These are phyloP conservation scores for Helicocarpus griseus DNA, from an alignment of 2,329 filamentous ascomycete species.

Conservation along the genomic window DNA sequence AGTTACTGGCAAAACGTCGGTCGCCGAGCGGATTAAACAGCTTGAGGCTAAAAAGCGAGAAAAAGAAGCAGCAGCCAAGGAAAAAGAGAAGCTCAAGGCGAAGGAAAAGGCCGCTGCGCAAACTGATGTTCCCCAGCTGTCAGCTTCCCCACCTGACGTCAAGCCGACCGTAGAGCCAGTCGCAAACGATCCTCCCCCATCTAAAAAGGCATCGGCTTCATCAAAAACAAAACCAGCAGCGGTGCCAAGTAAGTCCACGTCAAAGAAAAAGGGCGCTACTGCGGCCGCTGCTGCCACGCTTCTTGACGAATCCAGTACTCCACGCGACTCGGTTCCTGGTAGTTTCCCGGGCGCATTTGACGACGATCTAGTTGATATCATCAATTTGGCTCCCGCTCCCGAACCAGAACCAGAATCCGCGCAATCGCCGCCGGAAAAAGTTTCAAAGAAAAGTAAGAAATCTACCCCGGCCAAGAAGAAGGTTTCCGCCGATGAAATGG, in stretches of 20 bases:
- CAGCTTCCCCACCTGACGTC: constrained; percentile 18
- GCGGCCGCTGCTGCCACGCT: constrained; percentile 13
- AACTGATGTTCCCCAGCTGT: constrained; percentile 20
- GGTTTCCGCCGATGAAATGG: constrained; percentile 35
- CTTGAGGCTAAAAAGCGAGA: constrained; percentile 35
- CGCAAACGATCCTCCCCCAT: constrained; percentile 10
- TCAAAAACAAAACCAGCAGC: constrained; percentile 23
- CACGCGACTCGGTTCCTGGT: constrained; percentile 40
- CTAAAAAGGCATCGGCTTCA: constrained; percentile 20
- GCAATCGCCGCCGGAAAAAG: constrained; percentile 21
- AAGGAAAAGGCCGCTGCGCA: constrained; percentile 22
- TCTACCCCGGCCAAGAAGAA: constrained; percentile 16
- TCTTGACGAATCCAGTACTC: constrained; percentile 21
- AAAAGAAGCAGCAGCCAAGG: constrained; percentile 28
- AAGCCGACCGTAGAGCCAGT: constrained; percentile 6
- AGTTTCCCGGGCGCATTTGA: constrained; percentile 45
- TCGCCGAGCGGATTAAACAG: constrained; percentile 45
- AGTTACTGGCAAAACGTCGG: constrained; percentile 32
- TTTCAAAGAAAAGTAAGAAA: constrained; percentile 27
- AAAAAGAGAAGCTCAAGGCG: constrained; percentile 29
- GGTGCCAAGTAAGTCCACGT: constrained; percentile 12
- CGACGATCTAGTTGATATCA: constrained; percentile 32
- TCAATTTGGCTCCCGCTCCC: constrained; percentile 38
- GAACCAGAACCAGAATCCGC: constrained; percentile 23
- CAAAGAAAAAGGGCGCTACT: constrained; percentile 10